These are phyloP conservation scores for Litchi chinensis DNA, from an alignment of 345 rosid genomes.

Conservation along the genomic window DNA sequence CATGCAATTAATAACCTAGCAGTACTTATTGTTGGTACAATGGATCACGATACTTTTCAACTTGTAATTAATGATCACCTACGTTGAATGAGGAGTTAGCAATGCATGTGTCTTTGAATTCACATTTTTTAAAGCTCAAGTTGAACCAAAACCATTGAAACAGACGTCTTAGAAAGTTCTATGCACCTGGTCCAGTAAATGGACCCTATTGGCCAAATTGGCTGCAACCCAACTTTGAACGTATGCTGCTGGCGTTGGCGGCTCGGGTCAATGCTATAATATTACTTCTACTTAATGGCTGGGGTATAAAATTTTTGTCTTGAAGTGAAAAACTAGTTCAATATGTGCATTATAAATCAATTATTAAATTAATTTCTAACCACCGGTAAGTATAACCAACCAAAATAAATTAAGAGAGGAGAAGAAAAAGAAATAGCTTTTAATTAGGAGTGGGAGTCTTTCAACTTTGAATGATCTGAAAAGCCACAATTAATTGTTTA, in stretches of 20 bases:
- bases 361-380: background rate
- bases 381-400: background rate
- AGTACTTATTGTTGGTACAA: too few species aligned
- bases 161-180: background rate
- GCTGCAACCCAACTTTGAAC: constrained; percentile 21
- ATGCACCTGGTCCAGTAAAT: background rate
- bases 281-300: background rate
- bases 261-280: background rate
- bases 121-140: background rate
- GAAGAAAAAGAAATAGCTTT: background rate
- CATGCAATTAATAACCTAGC: background rate
- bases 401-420: background rate
- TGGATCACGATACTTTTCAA: background rate
- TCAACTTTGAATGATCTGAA: constrained; percentile 15
- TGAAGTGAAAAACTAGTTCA: background rate
- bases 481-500: background rate
- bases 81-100: background rate
- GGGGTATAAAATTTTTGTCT: background rate
- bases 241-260: background rate
- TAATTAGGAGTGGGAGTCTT: background rate
- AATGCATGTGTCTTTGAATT: too few species aligned
- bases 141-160: background rate
- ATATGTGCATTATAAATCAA: background rate
- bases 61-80: background rate
- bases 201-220: constrained; percentile 2